Conservation (phyloP, 2,329 filamentous ascomycete genomes). For the Berkeleyomyces rouxiae region DNA sequence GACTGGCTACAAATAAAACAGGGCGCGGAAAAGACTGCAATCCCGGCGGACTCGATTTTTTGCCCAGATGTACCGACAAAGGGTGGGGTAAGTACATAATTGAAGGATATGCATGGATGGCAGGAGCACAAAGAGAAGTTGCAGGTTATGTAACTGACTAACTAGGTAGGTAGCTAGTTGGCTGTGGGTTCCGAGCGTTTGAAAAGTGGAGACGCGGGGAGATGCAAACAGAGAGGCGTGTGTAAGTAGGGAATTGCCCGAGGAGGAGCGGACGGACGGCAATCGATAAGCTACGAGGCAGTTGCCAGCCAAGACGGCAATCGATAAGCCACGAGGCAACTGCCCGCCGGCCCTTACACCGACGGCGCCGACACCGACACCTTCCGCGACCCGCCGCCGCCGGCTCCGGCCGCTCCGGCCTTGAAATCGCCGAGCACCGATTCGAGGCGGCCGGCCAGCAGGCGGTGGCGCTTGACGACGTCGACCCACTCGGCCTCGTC, state of each 20-base stretch:
- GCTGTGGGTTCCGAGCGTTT: too few relatives aligned
- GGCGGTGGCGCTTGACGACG: conserved; percentile 71
- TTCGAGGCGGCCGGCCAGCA: conserved; percentile 66
- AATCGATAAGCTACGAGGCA: neutral
- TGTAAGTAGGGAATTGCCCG: neutral
- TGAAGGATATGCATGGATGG: neutral
- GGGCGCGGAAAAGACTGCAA: neutral
- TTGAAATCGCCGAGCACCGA: conserved; percentile 43
- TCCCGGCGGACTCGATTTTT: neutral
- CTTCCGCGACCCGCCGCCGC: conserved; percentile 8
- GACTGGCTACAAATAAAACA: neutral
- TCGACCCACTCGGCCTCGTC: conserved; percentile 62
- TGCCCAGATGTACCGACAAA: neutral
- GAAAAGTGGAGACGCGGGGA: neutral
- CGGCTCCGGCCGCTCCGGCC: conserved; percentile 12
- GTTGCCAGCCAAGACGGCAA: neutral
- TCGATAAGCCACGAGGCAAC: neutral
- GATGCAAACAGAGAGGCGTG: neutral
- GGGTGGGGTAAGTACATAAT: neutral
- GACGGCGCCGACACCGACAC: neutral
- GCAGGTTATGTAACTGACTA: too few relatives aligned
- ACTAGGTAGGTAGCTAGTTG: too few relatives aligned
- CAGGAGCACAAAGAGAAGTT: too few relatives aligned
- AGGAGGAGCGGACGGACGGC: too few relatives aligned
- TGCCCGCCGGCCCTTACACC: neutral